Evolutionary conservation across 345 rosid genomes (phyloP).

Genomic region (Hibiscus mutabilis): DNA sequence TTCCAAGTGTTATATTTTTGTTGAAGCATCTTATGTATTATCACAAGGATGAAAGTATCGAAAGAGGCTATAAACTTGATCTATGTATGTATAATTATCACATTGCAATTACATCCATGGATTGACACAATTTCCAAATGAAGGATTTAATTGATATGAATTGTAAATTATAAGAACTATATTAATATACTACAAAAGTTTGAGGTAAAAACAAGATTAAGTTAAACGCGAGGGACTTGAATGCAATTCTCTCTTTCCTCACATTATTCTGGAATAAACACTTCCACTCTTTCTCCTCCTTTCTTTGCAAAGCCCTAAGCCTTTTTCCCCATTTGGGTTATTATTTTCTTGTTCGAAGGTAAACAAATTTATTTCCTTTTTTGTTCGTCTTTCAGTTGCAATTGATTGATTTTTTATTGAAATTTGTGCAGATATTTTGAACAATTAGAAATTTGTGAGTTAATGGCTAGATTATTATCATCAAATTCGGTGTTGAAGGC

Average conservation of each 20-base stretch:
- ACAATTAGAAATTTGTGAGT: background rate
- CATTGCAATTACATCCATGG: too few species aligned
- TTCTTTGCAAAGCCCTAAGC: background rate
- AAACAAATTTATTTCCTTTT: background rate
- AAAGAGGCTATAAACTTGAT: too few species aligned
- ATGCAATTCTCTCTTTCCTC: background rate
- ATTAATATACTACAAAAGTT: background rate
- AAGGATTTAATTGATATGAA: background rate
- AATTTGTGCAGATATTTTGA: background rate
- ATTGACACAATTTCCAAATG: background rate
- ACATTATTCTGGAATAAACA: background rate
- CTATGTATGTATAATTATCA: too few species aligned
- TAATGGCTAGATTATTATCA: conserved; percentile 61
- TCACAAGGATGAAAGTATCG: too few species aligned
- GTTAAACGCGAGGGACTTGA: background rate
- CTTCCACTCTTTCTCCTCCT: background rate
- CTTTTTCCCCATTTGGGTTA: background rate
- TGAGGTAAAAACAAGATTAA: background rate
- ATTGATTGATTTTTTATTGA: background rate
- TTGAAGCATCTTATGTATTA: too few species aligned
- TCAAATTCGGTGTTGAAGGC: conserved; percentile 48
- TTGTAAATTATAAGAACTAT: background rate
- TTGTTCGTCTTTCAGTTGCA: background rate
- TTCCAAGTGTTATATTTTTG: too few species aligned
- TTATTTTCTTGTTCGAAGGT: background rate